A percentile compares a stretch with the other conserved stretches of the same genome.
Conservation (phyloP, 208 protist genomes). For the Lotmaria passim region DNA sequence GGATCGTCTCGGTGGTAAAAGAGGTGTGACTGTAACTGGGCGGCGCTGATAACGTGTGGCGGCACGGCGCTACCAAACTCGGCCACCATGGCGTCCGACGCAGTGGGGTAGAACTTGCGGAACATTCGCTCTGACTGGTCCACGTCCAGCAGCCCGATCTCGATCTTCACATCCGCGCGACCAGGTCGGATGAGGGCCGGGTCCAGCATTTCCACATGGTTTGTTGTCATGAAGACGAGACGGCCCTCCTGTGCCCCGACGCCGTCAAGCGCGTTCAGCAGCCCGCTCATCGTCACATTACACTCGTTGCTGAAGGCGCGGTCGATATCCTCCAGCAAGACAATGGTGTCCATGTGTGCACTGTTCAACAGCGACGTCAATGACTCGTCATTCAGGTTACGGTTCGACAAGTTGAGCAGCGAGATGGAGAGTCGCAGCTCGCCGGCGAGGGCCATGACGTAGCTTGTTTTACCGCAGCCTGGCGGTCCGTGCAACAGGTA, state of each 20-base stretch:
- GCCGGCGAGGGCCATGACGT: constrained; percentile 93
- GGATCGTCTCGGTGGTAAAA: constrained; percentile 90
- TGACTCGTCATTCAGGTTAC: constrained; percentile 87
- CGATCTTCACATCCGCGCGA: constrained; percentile 92
- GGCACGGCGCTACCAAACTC: constrained; percentile 52
- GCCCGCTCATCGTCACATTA: constrained; percentile 93
- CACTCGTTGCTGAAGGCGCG: constrained; percentile 89
- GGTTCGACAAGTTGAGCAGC: constrained; percentile 92
- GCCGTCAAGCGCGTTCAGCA: constrained; percentile 97
- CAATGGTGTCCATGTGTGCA: constrained; percentile 81
- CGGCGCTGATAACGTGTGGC: constrained; percentile 69
- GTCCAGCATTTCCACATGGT: constrained; percentile 95
- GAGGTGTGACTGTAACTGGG: constrained; percentile 94
- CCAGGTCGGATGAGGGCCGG: constrained; percentile 95
- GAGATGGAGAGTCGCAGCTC: constrained; percentile 93
- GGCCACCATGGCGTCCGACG: constrained; percentile 33
- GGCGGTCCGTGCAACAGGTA: constrained; percentile 96
- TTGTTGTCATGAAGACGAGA: constrained; percentile 98
- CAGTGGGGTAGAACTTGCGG: constrained; percentile 82
- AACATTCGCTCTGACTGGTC: constrained; percentile 87
- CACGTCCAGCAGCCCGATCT: constrained; percentile 73
- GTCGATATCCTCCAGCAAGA: constrained; percentile 97
- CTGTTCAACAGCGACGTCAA: constrained; percentile 89
- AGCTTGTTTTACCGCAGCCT: constrained; percentile 94
- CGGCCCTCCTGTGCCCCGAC: constrained; percentile 94